Evolutionary conservation across 2,329 filamentous ascomycete species (phyloP), one percentile per base, ranked within the genome.

Genomic region (Cryphonectria radicalis): DNA sequence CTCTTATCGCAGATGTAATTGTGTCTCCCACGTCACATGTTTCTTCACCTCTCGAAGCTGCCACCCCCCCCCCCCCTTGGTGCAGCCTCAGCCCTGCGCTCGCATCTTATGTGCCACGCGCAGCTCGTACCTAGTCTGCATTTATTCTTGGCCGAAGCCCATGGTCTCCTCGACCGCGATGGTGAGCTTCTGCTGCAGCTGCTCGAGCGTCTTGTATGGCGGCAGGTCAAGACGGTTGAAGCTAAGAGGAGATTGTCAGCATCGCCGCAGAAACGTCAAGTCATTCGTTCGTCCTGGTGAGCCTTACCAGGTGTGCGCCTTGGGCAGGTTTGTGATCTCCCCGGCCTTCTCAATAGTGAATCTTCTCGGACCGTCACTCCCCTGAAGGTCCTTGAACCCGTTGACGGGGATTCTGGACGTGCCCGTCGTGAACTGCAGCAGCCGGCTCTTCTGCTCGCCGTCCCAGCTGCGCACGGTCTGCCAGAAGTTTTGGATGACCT

Each of bases 261-360:
- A 42, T 13, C 42, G 35, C 5, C 5, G 42, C 4, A 63, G 22
- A 1, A 11, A 11, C 19, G 5, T 35, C 35, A 25, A 25, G 13
- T 35, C 19, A 25, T 50, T 10, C 42, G 4, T 50, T 10, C 42
- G 4, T 42, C 5, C 6, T 17, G 32, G 42, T 28, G 70, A 88
- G 4, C 92, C 46, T 77, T 90, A 97, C 94, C 96, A 99, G 77
- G 96, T 99, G 81, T 99, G 96, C 72, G 94, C 96, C 84, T 99
- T 99, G 43, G 96, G 96, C 79, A 99, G 81, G 77, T 98, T 97
- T 73, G 87, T 90, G 67, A 95, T 86, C 80, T 98, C 96, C 71
- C 96, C 96, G 53, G 95, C 94, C 85, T 98, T 98, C 82, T 99
- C 96, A 81, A 99, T 98, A 0, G 96, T 99, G 78, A 99, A 99